Evolutionary conservation across 345 rosid genomes (phyloP).

Genomic region (Eucalyptus tenuipes): DNA sequence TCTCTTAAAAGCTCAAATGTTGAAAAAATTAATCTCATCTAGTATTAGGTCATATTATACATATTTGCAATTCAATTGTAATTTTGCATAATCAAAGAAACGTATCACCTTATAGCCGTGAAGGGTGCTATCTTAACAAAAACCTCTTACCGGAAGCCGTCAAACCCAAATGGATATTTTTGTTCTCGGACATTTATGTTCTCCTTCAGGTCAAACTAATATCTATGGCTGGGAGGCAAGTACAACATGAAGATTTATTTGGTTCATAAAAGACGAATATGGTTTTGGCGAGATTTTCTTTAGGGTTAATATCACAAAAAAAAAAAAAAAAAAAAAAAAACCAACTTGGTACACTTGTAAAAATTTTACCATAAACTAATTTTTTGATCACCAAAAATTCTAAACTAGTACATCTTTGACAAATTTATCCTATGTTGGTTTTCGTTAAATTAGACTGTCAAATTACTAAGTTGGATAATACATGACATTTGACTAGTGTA

Average conservation of each 20-base stretch:
- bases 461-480: too few species aligned
- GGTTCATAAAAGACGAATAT: neutral
- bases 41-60: too few species aligned
- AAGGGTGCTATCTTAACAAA: neutral
- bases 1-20: too few species aligned
- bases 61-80: neutral
- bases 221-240: neutral
- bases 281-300: neutral
- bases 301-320: neutral
- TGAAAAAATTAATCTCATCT: too few species aligned
- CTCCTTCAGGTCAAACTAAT: neutral
- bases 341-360: rapidly evolving
- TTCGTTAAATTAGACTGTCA: too few species aligned
- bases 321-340: too few species aligned
- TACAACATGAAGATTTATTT: neutral
- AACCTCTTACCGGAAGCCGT: neutral
- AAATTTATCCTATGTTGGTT: too few species aligned
- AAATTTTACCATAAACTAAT: too few species aligned
- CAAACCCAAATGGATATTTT: neutral
- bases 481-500: too few species aligned
- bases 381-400: too few species aligned
- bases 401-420: rapidly evolving
- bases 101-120: neutral
- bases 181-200: neutral
- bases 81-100: neutral